Base-by-base conservation (phyloP, 768 basidiomycete species). In the Gymnopilus junonius region DNA sequence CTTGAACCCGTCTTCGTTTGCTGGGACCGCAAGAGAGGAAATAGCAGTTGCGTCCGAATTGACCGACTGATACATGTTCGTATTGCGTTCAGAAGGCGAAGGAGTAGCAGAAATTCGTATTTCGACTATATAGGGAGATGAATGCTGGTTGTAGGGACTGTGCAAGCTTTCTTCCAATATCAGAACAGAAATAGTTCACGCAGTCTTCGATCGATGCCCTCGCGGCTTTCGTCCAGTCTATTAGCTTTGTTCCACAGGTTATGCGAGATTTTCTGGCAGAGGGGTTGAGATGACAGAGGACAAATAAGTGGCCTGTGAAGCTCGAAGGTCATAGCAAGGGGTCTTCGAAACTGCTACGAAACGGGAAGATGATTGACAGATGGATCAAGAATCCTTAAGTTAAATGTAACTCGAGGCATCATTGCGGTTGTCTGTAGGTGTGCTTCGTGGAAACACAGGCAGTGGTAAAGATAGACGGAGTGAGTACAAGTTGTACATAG, bases 1-100 rank as follows among this genome's bases (percentile, higher is more conserved):
- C 35, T 37, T 56, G 61, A 56, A 56, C 2, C 55, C 61, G 1
- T 34, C 61, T 46, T 56, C 60, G 21, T 55, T 53, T 5, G 53
- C 32, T 7, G 27, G 42, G 20, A 17, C 32, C 0, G 27, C 31
- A n/a, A 31, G 60, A n/a, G 31, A 34, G 14, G 60, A 61, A 23
- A 55, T 53, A 20, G 20, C 40, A n/a, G 60, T 61, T 25, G 42
- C 53, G n/a, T 55, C 60, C 21, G 60, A 37, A 20, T 51, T 51
- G 10, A 56, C 1, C 7, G 61, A 55, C 5, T 29, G 27, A 23
- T 54, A 11, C 32, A 55, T 15, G 2, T 43, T 25, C 12, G 25
- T 55, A 31, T 50, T 21, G 10, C 12, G 25, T 7, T 37, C 32
- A 48, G 61, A 35, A 17, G 61, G 42, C 4, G 61, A 56, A 15